Percentiles rank a stretch among this genome's conserved stretches.
Evolutionary conservation across 2,329 filamentous ascomycete species (phyloP).

Genomic region (Aureobasidium sp.): DNA sequence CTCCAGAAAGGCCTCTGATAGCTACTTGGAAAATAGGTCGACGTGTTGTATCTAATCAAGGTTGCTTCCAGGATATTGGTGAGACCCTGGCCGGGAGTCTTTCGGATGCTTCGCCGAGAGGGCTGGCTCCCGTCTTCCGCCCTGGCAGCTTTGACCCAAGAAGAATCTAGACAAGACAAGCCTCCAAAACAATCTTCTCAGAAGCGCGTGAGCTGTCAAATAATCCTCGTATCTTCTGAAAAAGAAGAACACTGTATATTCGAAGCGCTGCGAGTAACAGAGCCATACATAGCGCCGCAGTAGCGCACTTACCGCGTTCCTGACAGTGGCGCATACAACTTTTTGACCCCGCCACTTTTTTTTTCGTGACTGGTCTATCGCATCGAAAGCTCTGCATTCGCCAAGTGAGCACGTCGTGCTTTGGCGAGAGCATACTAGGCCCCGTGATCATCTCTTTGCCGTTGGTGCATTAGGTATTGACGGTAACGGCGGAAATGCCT

Average conservation of each 20-base stretch:
- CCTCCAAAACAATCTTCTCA: background rate
- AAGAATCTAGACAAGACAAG: background rate
- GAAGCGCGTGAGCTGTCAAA: background rate
- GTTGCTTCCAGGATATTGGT: background rate
- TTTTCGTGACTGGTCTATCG: conserved; percentile 15
- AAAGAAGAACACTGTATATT: background rate
- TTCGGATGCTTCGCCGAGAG: conserved; percentile 9
- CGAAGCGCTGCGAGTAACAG: background rate
- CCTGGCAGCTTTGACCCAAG: conserved; percentile 5
- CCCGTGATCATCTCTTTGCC: background rate
- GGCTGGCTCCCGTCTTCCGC: conserved; percentile 12
- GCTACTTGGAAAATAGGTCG: background rate
- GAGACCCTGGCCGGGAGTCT: background rate
- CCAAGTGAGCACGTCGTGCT: background rate
- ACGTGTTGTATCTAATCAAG: background rate
- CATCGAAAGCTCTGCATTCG: conserved; percentile 8
- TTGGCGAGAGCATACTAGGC: conserved; percentile 1
- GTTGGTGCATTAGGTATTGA: background rate
- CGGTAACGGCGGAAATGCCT: background rate
- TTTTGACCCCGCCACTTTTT: conserved; percentile 16
- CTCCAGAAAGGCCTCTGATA: background rate
- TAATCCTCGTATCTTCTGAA: conserved; percentile 7
- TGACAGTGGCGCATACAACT: conserved; percentile 12
- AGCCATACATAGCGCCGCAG: background rate
- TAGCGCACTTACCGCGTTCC: background rate